A percentile compares a stretch with the other conserved stretches of the same genome.
These are phyloP conservation scores for Elongisporangium anandrum DNA, from an alignment of 352 stramenopile genomes.

Conservation along the genomic window DNA sequence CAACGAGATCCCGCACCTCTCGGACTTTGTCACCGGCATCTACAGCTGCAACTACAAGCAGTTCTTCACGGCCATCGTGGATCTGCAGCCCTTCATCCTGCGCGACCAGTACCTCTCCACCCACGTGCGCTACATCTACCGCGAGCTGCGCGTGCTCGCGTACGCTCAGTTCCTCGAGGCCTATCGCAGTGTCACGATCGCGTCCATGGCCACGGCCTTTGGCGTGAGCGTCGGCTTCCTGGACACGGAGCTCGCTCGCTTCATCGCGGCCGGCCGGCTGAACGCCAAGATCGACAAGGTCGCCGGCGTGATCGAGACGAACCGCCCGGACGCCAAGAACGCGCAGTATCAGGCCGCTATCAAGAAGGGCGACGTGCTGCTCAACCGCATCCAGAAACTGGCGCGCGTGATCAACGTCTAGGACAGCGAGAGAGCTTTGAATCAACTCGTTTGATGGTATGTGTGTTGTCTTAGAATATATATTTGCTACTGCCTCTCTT, in stretches of 20 bases:
- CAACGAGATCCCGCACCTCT: conserved; percentile 71
- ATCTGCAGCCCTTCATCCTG: conserved; percentile 78
- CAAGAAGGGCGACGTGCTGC: conserved; percentile 97
- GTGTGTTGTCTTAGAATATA: not conserved
- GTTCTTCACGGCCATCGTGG: conserved; percentile 94
- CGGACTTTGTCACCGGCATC: conserved; percentile 91
- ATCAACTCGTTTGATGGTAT: not conserved
- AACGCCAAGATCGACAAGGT: conserved; percentile 99
- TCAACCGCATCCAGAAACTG: conserved; percentile 99
- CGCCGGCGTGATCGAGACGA: conserved; percentile 97
- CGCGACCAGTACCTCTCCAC: conserved; percentile 93
- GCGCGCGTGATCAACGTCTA: conserved; percentile 95
- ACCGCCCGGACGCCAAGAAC: conserved; percentile 97
- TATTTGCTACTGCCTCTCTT: not conserved
- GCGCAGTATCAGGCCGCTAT: conserved; percentile 98
- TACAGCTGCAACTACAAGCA: conserved; percentile 98
- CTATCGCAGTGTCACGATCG: conserved; percentile 95
- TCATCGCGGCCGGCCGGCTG: conserved; percentile 95
- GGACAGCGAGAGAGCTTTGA: conserved; percentile 2
- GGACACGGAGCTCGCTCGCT: conserved; percentile 95
- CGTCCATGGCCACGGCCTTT: conserved; percentile 96
- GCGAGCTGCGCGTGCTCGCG: conserved; percentile 96
- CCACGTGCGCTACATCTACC: conserved; percentile 92
- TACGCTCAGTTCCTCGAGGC: conserved; percentile 99
- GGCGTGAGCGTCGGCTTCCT: conserved; percentile 93